Percentiles rank a stretch among this genome's conserved stretches.
Evolutionary conservation across 2,329 filamentous ascomycete species (phyloP).

Genomic region (Septoria linicola): DNA sequence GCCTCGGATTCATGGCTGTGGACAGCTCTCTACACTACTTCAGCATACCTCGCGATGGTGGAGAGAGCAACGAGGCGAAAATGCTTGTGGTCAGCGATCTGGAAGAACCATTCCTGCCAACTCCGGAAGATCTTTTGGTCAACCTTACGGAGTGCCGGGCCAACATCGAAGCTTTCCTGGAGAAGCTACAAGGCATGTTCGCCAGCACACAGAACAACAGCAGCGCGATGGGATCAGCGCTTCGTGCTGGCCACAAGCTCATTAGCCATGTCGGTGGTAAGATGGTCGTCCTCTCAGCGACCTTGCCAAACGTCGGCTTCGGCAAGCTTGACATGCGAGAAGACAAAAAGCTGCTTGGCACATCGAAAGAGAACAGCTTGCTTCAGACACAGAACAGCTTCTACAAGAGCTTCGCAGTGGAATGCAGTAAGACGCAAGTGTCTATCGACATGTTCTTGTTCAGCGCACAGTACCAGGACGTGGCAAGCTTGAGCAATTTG

Average conservation of each 20-base stretch:
- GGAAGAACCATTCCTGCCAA: slow-evolving; percentile 93
- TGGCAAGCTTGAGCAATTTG: slow-evolving; percentile 91
- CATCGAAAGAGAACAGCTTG: slow-evolving; percentile 82
- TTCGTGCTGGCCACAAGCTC: slow-evolving; percentile 91
- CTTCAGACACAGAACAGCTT: slow-evolving; percentile 93
- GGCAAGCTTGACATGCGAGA: slow-evolving; percentile 91
- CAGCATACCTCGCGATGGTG: slow-evolving; percentile 82
- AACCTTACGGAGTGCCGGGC: slow-evolving; percentile 83
- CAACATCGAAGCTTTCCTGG: slow-evolving; percentile 87
- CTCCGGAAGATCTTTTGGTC: slow-evolving; percentile 86
- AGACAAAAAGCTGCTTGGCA: slow-evolving; percentile 93
- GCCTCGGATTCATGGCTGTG: slow-evolving; percentile 91
- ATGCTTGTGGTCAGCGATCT: slow-evolving; percentile 96
- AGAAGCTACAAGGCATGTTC: slow-evolving; percentile 94
- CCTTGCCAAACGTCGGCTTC: slow-evolving; percentile 82
- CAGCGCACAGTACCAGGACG: slow-evolving; percentile 93
- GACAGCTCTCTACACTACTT: slow-evolving; percentile 97
- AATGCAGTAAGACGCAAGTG: slow-evolving; percentile 98
- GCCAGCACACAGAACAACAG: slow-evolving; percentile 84
- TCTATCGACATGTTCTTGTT: slow-evolving; percentile 99
- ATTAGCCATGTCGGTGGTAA: slow-evolving; percentile 94
- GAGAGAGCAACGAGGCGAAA: slow-evolving; percentile 78
- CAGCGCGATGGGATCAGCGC: slow-evolving; percentile 92
- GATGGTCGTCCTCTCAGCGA: slow-evolving; percentile 86
- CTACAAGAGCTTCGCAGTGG: slow-evolving; percentile 98